These are phyloP conservation scores for Ophiocordyceps australis DNA, from an alignment of 2,329 filamentous ascomycete genomes.

Conservation along the genomic window DNA sequence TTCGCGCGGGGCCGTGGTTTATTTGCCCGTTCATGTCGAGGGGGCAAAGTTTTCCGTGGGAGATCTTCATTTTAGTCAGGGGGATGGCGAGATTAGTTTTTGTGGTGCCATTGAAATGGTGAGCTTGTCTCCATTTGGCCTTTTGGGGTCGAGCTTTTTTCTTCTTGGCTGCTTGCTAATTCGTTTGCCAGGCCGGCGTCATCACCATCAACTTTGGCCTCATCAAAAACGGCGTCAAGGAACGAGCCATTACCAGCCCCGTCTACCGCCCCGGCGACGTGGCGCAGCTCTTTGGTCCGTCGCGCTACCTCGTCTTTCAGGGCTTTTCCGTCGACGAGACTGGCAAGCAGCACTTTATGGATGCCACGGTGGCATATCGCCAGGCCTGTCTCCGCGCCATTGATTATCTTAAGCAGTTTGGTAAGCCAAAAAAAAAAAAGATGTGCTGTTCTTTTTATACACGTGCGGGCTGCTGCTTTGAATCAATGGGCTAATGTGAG, in stretches of 20 bases:
- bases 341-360: slow-evolving; percentile 79
- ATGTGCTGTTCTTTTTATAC: too few relatives aligned
- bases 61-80: slow-evolving; percentile 67
- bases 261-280: slow-evolving; percentile 79
- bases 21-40: slow-evolving; percentile 68
- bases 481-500: too few relatives aligned
- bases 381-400: slow-evolving; percentile 50
- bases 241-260: slow-evolving; percentile 62
- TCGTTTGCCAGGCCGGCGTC: slow-evolving; percentile 37
- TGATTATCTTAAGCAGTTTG: slow-evolving; percentile 17
- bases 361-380: slow-evolving; percentile 71
- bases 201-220: slow-evolving; percentile 85
- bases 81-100: slow-evolving; percentile 81
- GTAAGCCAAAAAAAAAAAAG: slow-evolving; percentile 3
- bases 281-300: slow-evolving; percentile 72
- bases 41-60: slow-evolving; percentile 86
- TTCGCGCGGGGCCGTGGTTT: slow-evolving; percentile 62
- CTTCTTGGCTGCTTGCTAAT: not conserved
- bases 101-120: slow-evolving; percentile 81
- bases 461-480: too few relatives aligned
- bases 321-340: slow-evolving; percentile 80
- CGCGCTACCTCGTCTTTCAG: slow-evolving; percentile 33
- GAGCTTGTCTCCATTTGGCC: not conserved
- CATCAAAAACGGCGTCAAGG: slow-evolving; percentile 60
- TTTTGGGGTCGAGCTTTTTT: too few relatives aligned